These are phyloP conservation scores for Juncus effusus DNA, from an alignment of 176 grass and related monocot genomes.

Conservation along the genomic window DNA sequence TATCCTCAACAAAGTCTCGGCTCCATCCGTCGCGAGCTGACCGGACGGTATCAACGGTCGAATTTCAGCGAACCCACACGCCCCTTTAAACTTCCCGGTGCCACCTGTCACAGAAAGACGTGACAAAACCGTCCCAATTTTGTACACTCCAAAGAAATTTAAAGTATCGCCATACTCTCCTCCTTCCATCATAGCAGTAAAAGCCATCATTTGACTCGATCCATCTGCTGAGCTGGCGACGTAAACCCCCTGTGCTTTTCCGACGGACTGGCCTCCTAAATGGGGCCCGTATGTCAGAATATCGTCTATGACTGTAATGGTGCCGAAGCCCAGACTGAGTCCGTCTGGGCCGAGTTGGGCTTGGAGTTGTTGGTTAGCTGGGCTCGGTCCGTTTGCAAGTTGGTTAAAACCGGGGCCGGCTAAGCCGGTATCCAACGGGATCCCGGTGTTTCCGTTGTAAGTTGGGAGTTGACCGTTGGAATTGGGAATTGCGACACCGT, in stretches of 20 bases:
- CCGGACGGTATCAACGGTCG: constrained; percentile 48
- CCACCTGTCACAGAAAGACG: constrained; percentile 57
- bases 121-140: constrained; percentile 40
- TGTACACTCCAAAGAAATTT: constrained; percentile 63
- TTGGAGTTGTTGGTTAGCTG: constrained; percentile 26
- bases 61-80: constrained; percentile 52
- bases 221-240: constrained; percentile 55
- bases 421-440: constrained; percentile 61
- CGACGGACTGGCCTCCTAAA: constrained; percentile 39
- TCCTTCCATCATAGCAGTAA: constrained; percentile 63
- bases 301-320: constrained; percentile 67
- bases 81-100: constrained; percentile 60
- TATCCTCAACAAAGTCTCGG: constrained; percentile 54
- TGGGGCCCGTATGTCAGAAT: constrained; percentile 45
- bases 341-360: constrained; percentile 59
- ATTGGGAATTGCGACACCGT: constrained; percentile 62
- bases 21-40: constrained; percentile 45
- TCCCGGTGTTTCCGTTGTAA: constrained; percentile 50
- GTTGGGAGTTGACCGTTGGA: constrained; percentile 49
- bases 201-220: constrained; percentile 59
- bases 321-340: constrained; percentile 59
- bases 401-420: constrained; percentile 38
- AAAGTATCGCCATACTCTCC: constrained; percentile 64
- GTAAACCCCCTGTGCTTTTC: constrained; percentile 54
- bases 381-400: constrained; percentile 18